Evolutionary conservation across 345 rosid genomes (phyloP), one percentile per base, ranked within the genome.

Genomic region (Sisymbrium irio): DNA sequence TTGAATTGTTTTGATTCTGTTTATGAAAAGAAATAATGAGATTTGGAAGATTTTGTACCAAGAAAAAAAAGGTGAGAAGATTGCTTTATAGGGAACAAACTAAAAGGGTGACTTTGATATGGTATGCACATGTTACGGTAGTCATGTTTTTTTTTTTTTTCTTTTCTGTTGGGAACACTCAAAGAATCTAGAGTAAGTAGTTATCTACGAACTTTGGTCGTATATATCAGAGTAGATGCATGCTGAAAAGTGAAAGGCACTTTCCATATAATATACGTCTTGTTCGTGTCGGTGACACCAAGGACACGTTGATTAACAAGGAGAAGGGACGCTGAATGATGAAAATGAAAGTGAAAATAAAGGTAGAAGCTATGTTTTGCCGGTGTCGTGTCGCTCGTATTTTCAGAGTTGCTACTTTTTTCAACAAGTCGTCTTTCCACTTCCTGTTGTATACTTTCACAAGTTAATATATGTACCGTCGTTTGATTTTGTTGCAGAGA

Each of bases 21-120:
- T 71, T 50, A 64, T 56, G 80, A 64, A 77, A 71, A 77, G 80
- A 77, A 77, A 70, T 64, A 56, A 55, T 60, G 67, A 63, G 80
- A 77, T 70, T 62, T 76, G 75, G 54, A 70, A 70, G 80, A 70
- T 77, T 71, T 77, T 76, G 66, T 63, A 70, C 71, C 71, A 70
- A 69, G 67, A 60, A 70, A 56, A 73, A 62, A 47, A 65, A 14
- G 32, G 61, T 32, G 65, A 30, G 22, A 56, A 70, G 35, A 64
- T 45, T 63, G 39, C 76, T 77, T 77, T 70, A 45, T 56, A 66
- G 71, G 75, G 80, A 69, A 70, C 72, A 77, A 70, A 64, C 80
- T 70, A 77, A 77, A 76, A 64, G 80, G 28, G 60, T 64, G 75
- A 68, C 63, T 75, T 75, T 67, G 78, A 67, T 68, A 60, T 75